These are phyloP conservation scores for Heimioporus punctisporus DNA, from an alignment of 1,284 basidiomycete genomes.

Conservation along the genomic window DNA sequence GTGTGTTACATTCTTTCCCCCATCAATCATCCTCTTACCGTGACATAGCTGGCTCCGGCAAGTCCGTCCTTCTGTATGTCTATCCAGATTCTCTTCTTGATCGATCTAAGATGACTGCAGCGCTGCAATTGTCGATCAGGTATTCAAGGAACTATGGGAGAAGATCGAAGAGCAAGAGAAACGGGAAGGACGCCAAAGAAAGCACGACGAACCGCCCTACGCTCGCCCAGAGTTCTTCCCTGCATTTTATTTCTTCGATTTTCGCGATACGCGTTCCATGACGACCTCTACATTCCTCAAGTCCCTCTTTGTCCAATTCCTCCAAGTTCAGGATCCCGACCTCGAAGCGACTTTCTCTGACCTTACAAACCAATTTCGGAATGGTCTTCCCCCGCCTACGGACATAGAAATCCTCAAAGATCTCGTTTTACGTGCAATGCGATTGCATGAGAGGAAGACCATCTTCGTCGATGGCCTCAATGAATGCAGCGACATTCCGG, in stretches of 20 bases:
- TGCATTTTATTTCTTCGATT: constrained; percentile 32
- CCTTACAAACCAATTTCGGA: constrained; percentile 12
- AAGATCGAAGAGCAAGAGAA: constrained; percentile 27
- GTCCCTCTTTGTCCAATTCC: constrained; percentile 29
- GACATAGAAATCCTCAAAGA: constrained; percentile 14
- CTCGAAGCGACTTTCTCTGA: constrained; percentile 19
- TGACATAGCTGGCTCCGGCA: constrained; percentile 20
- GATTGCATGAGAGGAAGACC: constrained; percentile 19
- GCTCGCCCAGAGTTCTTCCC: constrained; percentile 28
- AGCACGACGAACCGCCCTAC: constrained; percentile 16
- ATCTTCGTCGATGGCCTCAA: constrained; percentile 29
- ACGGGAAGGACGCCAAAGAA: constrained; percentile 11
- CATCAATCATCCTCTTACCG: constrained; percentile 5
- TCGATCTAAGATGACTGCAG: constrained; percentile 13
- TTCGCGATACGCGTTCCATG: constrained; percentile 25
- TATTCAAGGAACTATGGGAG: constrained; percentile 27
- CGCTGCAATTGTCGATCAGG: constrained; percentile 25
- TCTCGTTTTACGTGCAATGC: constrained; percentile 29
- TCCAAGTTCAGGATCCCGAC: constrained; percentile 25
- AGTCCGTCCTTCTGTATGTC: constrained; percentile 26
- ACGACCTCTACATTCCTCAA: constrained; percentile 20
- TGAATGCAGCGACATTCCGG: constrained; percentile 24
- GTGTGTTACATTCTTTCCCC: constrained; percentile 3
- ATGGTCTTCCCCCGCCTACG: constrained; percentile 20
- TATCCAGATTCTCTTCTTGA: background rate